Percentiles rank a stretch among this genome's conserved stretches.
phyloP scores from a whole-genome alignment of 2,329 filamentous ascomycete species.

The Chrysoporthe cubensis region DNA sequence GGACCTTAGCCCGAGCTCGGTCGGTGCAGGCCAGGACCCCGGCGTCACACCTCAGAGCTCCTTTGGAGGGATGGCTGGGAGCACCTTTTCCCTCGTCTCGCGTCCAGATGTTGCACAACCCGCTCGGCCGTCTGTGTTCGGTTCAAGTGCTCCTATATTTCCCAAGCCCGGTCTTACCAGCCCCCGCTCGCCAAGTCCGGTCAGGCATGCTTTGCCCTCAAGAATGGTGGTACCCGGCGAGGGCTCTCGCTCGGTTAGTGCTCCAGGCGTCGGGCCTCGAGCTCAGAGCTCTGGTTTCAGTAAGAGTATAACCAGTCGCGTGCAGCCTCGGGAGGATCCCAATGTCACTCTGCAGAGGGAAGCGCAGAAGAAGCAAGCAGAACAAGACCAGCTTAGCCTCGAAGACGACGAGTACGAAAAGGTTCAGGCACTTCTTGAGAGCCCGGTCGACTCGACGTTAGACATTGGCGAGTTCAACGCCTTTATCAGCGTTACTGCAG shows the following conservation, averaged over 20 bases:
- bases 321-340: constrained; percentile 47
- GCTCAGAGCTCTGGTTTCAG: constrained; percentile 34
- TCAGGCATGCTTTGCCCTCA: constrained; percentile 61
- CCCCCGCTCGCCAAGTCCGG: constrained; percentile 74
- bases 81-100: constrained; percentile 51
- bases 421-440: constrained; percentile 66
- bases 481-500: constrained; percentile 57
- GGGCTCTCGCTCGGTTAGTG: constrained; percentile 60
- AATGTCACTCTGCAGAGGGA: constrained; percentile 56
- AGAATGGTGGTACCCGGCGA: constrained; percentile 54
- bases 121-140: constrained; percentile 53
- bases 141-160: constrained; percentile 59
- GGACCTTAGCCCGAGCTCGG: constrained; percentile 60
- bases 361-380: constrained; percentile 58
- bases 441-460: constrained; percentile 64
- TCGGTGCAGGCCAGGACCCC: constrained; percentile 49
- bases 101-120: constrained; percentile 49
- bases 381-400: constrained; percentile 60
- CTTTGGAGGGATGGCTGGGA: constrained; percentile 54
- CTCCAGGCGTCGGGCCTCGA: constrained; percentile 52
- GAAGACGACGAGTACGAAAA: constrained; percentile 74
- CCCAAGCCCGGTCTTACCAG: constrained; percentile 58
- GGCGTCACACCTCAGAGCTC: constrained; percentile 62
- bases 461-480: constrained; percentile 71
- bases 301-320: constrained; percentile 46